Base-by-base conservation (phyloP, 2,329 filamentous ascomycete species). In the Talaromyces sp. region DNA sequence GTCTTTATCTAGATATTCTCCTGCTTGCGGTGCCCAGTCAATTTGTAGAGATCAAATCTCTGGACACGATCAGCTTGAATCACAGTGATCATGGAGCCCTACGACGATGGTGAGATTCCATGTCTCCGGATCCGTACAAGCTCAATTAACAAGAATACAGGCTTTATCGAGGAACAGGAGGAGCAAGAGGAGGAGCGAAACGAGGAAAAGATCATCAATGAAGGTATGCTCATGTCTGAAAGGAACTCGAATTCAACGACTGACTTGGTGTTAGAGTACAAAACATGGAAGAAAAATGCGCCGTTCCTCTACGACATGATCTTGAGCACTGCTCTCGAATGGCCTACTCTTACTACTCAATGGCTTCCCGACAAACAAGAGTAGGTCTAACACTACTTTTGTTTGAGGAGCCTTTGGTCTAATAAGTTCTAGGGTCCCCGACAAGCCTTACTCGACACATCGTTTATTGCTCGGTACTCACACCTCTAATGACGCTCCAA, bases 221-320 rank as follows among this genome's bases (percentile, higher is more conserved):
- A 99, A 82, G 90, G 89, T 89, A 28, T 44, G 21, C 37, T 9
- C 40, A 9, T 58, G 16, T 18, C 7, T 3, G 21, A 31, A 16
- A 1, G 11, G 31, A n/a, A 28, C 14, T 40, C 18, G 14, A 16
- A 7, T 31, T 44, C n/a, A 16, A n/a, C 31, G 35, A 58, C 55
- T 63, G 50, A 65, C 59, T 28, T 25, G 48, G 9, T 46, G 39
- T 44, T 70, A 92, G 95, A 99, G 77, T 99, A 99, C 85, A 99
- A 99, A 78, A 97, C 93, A 68, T 99, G 95, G 95, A 99, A 99
- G 84, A 99, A 99, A 83, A 99, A 99, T 79, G 92, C 91, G 67
- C 93, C 95, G 3, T 98, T 98, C 74, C 89, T 99, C 70, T 99
- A 99, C 77, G 95, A 99, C 76, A 91, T 97, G 87, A 95, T 99